Evolutionary conservation across 768 basidiomycete genomes (phyloP).

Genomic region (Trametes sanguinea): DNA sequence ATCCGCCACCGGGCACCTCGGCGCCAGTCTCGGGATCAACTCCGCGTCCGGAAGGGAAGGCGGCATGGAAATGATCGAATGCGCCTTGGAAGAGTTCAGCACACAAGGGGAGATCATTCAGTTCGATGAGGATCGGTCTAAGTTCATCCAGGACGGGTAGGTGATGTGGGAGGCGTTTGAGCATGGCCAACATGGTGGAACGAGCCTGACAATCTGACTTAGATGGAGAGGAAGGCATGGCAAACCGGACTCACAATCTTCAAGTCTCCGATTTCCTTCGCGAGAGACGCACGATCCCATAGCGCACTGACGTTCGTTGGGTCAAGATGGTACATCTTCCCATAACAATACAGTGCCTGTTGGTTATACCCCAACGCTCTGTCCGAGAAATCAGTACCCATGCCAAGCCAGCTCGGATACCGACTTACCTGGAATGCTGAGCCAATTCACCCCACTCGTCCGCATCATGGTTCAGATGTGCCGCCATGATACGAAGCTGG

Average conservation of each 20-base stretch:
- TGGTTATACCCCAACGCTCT: slow-evolving; percentile 74
- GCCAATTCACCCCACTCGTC: slow-evolving; percentile 90
- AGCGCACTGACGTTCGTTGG: slow-evolving; percentile 81
- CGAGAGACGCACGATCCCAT: slow-evolving; percentile 86
- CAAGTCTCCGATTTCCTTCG: slow-evolving; percentile 72
- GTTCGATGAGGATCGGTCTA: slow-evolving; percentile 73
- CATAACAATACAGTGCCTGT: slow-evolving; percentile 90
- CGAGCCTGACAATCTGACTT: slow-evolving; percentile 46
- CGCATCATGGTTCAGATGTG: slow-evolving; percentile 80
- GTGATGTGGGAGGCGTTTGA: slow-evolving; percentile 79
- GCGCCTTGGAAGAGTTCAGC: slow-evolving; percentile 70
- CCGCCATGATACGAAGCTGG: slow-evolving; percentile 85
- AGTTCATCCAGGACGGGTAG: slow-evolving; percentile 78
- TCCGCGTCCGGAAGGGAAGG: slow-evolving; percentile 53
- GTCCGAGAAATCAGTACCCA: not conserved
- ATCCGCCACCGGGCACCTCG: slow-evolving; percentile 39
- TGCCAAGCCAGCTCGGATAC: no score
- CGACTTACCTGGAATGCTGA: slow-evolving; percentile 58
- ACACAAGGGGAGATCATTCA: slow-evolving; percentile 66
- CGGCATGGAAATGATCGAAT: slow-evolving; percentile 62
- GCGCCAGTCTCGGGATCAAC: slow-evolving; percentile 28
- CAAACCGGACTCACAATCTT: slow-evolving; percentile 50
- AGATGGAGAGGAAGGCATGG: not conserved
- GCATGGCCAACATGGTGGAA: slow-evolving; percentile 65
- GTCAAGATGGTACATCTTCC: slow-evolving; percentile 78